These are phyloP conservation scores for Chalciporus pseudorubinellus DNA, from an alignment of 768 basidiomycete genomes.

Conservation along the genomic window DNA sequence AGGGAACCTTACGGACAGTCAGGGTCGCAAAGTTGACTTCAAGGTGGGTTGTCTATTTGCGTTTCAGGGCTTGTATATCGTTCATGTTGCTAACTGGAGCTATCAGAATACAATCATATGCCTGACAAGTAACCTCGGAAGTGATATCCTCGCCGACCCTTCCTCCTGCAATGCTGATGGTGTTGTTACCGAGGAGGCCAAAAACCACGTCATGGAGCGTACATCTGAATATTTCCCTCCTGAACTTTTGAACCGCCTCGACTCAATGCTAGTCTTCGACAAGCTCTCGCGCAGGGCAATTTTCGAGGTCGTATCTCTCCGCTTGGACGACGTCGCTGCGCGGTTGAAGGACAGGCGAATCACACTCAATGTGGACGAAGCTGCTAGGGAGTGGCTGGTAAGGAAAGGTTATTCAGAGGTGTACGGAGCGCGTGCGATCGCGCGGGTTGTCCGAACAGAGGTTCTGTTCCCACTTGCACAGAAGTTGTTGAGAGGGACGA, in stretches of 20 bases:
- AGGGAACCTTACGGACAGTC: constrained; percentile 85
- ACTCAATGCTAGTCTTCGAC: constrained; percentile 88
- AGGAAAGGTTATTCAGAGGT: constrained; percentile 76
- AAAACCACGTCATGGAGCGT: constrained; percentile 65
- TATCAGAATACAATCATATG: constrained; percentile 88
- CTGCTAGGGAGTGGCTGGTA: constrained; percentile 67
- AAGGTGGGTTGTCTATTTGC: constrained; percentile 44
- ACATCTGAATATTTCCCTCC: constrained; percentile 84
- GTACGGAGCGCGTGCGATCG: constrained; percentile 87
- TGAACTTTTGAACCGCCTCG: constrained; percentile 86
- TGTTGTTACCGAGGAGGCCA: constrained; percentile 58
- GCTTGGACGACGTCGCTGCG: constrained; percentile 69
- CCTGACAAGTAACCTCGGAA: constrained; percentile 84
- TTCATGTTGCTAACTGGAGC: neutral
- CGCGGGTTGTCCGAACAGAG: constrained; percentile 78
- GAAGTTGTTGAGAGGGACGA: constrained; percentile 74
- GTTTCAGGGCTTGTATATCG: neutral
- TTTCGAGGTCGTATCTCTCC: constrained; percentile 72
- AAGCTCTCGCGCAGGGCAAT: constrained; percentile 76
- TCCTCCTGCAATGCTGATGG: constrained; percentile 64
- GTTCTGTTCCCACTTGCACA: constrained; percentile 82
- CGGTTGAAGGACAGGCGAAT: constrained; percentile 67
- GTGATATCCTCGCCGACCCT: constrained; percentile 70
- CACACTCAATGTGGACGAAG: constrained; percentile 62
- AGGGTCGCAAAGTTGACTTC: constrained; percentile 90